Evolutionary conservation across 345 rosid genomes (phyloP).

Genomic region (Syzygium aqueum): DNA sequence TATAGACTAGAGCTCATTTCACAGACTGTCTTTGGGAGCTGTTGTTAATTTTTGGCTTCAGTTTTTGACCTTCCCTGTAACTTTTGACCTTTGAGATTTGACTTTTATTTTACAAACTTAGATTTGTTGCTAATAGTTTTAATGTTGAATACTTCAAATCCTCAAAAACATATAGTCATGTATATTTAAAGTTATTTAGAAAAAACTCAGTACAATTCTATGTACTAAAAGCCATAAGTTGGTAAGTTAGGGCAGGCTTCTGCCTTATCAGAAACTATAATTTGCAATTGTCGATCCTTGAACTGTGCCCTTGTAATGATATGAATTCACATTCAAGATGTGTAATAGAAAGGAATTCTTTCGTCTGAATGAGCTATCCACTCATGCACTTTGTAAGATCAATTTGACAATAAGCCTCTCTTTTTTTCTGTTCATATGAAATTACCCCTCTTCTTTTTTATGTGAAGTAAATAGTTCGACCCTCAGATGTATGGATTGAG

Average conservation of each 20-base stretch:
- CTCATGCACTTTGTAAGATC: not conserved
- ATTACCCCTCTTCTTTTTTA: not conserved
- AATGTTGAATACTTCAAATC: not conserved
- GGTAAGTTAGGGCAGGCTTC: not conserved
- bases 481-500: not conserved
- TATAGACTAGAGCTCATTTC: not conserved
- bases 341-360: not conserved
- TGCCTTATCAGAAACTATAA: not conserved
- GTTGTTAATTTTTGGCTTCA: not conserved
- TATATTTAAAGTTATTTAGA: not conserved
- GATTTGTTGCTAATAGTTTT: not conserved
- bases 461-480: not conserved
- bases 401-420: not conserved
- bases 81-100: not conserved
- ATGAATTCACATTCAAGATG: not conserved
- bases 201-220: not conserved
- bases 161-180: not conserved
- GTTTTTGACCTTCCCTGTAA: not conserved
- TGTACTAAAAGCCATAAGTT: not conserved
- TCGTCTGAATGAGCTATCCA: not conserved
- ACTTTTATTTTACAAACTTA: not conserved
- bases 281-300: not conserved
- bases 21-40: not conserved
- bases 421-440: not conserved
- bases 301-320: not conserved